Evolutionary conservation across 768 basidiomycete genomes (phyloP).

Genomic region (Pluteus cervinus): DNA sequence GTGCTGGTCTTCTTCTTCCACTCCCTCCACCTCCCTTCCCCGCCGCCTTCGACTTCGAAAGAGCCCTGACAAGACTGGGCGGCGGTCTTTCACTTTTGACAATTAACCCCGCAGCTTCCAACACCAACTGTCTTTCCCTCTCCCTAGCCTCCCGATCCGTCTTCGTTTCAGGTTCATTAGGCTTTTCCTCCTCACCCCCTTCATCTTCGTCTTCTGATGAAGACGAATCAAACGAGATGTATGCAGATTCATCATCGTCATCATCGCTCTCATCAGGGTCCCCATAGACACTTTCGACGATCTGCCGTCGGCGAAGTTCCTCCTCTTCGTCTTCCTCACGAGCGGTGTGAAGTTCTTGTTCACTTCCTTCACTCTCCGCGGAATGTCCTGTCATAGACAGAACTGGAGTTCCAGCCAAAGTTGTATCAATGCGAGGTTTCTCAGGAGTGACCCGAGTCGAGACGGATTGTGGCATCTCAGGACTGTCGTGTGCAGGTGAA

Average conservation of each 20-base stretch:
- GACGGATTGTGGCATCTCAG: too few relatives aligned
- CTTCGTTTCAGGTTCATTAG: conserved; percentile 36
- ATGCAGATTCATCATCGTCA: conserved; percentile 18
- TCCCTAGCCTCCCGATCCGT: conserved; percentile 58
- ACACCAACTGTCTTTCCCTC: conserved; percentile 69
- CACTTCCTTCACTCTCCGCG: too few relatives aligned
- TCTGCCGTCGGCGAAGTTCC: conserved; percentile 15
- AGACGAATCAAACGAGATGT: conserved; percentile 34
- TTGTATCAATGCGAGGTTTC: not conserved
- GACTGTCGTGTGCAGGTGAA: too few relatives aligned
- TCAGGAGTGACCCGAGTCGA: not conserved
- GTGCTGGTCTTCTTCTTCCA: conserved; percentile 42
- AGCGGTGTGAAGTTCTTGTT: conserved; percentile 10
- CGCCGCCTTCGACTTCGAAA: conserved; percentile 13
- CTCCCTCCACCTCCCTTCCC: conserved; percentile 9
- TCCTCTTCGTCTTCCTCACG: conserved; percentile 30
- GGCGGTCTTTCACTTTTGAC: conserved; percentile 58
- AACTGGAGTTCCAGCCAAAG: conserved; percentile 1
- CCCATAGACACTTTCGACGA: not conserved
- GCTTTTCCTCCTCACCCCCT: conserved; percentile 28
- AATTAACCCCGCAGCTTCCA: conserved; percentile 86
- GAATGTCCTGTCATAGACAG: conserved; percentile 7
- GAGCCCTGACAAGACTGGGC: conserved; percentile 28
- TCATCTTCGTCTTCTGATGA: conserved; percentile 30
- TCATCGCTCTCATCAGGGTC: conserved; percentile 8